Evolutionary conservation across 176 grass and related monocot genomes (phyloP).

Genomic region (Sorghum bicolor): Sorghum_bicolor_NCBIv3 NC_012878.2:54041001-54041500

Average conservation of each 20-base stretch:
- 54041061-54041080: not conserved
- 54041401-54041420: conserved; percentile 16
- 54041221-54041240: not conserved
- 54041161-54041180: not conserved
- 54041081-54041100: not conserved
- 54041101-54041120: not conserved
- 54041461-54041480: not conserved
- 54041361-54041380: not conserved
- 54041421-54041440: not conserved
- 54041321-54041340: not conserved
- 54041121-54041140: not conserved
- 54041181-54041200: not conserved
- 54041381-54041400: not conserved
- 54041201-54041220: not conserved
- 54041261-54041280: not conserved
- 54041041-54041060: not conserved
- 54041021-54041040: not conserved
- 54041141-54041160: not conserved
- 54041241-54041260: not conserved
- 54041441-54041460: not conserved
- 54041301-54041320: not conserved
- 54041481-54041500: conserved; percentile 8
- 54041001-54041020: not conserved
- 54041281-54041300: not conserved
- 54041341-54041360: not conserved